Evolutionary conservation across 2,329 filamentous ascomycete genomes (phyloP), one percentile per base, ranked within the genome.

Genomic region (Penicillium olsonii): DNA sequence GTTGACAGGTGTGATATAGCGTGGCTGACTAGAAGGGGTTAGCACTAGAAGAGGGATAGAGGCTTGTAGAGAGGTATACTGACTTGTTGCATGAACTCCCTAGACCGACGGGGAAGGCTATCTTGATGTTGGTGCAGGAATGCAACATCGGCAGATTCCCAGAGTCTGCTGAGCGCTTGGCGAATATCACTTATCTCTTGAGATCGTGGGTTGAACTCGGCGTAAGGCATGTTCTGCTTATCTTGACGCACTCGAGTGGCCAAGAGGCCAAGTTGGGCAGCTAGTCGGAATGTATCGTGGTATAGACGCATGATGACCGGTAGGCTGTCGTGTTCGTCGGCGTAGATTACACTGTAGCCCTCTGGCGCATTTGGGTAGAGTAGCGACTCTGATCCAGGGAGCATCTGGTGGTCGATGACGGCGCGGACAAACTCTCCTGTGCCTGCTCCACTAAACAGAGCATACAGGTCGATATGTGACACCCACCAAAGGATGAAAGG

Each of bases 401-500:
- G 67, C 58, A 81, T 68, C 50, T 77, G 72, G 51, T 76, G 66
- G 42, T 75, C 70, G 24, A 80, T 62, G 52, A 78, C 69, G 1
- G 71, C 69, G n/a, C 69, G 69, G 7, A 79, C 67, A 59, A 81
- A 80, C 12, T 76, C 73, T 40, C 80, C 79, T 0, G 65, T 72
- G 2, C 79, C 78, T 35, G 73, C 75, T 11, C 77, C 79, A 45
- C 78, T 77, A 39, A 84, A 61, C 26, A 81, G 71, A 12, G 78
- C 78, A 54, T 82, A 77, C n/a, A 81, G 67, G 56, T 84, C 81
- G 37, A 84, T 75, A 47, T 74, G 73, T 56, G 75, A 77, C 31
- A 81, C 73, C 64, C 73, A 76, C 78, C 80, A 82, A 14, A 82
- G 62, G 5, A 83, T 70, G 54, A 78, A 79, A 2, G 75, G 74